Conservation (phyloP, 805 yeast genomes). For the Sugiyamaella boreocaroliniensis region DNA sequence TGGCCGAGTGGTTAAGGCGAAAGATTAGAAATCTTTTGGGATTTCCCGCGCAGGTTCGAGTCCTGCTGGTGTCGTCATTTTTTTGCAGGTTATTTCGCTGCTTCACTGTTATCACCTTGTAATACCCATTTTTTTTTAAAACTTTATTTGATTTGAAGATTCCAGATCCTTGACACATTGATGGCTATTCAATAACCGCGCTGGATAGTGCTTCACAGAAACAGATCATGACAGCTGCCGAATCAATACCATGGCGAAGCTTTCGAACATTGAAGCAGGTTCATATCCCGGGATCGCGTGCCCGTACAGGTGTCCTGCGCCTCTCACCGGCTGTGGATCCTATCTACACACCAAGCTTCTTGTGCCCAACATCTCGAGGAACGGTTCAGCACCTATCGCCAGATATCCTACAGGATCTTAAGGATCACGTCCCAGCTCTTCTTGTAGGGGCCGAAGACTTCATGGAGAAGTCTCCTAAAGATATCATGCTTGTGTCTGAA, state of each 20-base stretch:
- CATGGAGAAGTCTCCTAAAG: constrained; percentile 26
- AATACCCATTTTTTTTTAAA: too few relatives aligned
- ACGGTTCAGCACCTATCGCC: constrained; percentile 39
- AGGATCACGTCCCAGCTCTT: constrained; percentile 10
- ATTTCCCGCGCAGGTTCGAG: constrained; percentile 37
- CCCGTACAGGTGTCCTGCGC: constrained; percentile 23
- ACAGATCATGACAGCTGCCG: not conserved
- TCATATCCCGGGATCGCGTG: constrained; percentile 12
- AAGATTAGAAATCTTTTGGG: constrained; percentile 36
- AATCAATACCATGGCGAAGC: not conserved
- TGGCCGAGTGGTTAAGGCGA: constrained; percentile 38
- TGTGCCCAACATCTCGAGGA: constrained; percentile 35
- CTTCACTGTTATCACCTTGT: too few relatives aligned
- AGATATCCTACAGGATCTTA: constrained; percentile 26
- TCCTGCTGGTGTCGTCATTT: constrained; percentile 33
- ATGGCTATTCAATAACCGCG: too few relatives aligned
- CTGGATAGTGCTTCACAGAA: not conserved
- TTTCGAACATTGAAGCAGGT: not conserved
- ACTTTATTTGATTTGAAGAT: too few relatives aligned
- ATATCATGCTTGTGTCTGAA: constrained; percentile 9
- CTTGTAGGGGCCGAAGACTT: constrained; percentile 35
- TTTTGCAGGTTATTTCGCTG: constrained; percentile 1
- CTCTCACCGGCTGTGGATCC: constrained; percentile 8
- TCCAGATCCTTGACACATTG: too few relatives aligned
- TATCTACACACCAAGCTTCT: constrained; percentile 29